Evolutionary conservation across 208 protist genomes (phyloP).

Genomic region (Acanthamoeba lenticulata): DNA sequence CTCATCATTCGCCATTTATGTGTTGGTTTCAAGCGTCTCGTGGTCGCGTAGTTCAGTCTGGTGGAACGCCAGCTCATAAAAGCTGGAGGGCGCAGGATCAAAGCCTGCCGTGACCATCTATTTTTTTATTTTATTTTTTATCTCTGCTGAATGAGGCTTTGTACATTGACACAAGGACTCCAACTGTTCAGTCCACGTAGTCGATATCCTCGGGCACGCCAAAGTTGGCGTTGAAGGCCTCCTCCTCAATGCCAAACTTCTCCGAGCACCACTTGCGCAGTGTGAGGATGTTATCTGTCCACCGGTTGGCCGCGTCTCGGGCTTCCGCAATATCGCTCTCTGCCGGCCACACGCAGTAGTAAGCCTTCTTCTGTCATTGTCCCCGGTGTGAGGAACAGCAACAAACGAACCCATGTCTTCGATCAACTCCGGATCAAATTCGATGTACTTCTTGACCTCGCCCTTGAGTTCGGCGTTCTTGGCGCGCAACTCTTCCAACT

Average conservation of each 20-base stretch:
- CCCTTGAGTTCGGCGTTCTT: neutral
- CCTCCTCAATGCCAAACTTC: slow-evolving; percentile 70
- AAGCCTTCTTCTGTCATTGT: neutral
- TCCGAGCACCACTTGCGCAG: slow-evolving; percentile 72
- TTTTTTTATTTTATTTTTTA: too few relatives aligned
- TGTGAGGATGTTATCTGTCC: slow-evolving; percentile 79
- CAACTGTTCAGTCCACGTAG: slow-evolving; percentile 75
- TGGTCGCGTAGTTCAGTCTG: too few relatives aligned
- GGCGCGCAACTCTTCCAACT: neutral
- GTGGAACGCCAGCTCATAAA: too few relatives aligned
- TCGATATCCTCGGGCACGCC: slow-evolving; percentile 74
- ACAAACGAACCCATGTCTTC: neutral
- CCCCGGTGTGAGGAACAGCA: neutral
- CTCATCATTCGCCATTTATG: too few relatives aligned
- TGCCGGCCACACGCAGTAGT: neutral
- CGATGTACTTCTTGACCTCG: neutral
- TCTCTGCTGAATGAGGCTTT: too few relatives aligned
- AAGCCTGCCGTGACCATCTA: too few relatives aligned
- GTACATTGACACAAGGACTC: too few relatives aligned
- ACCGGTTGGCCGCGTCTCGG: slow-evolving; percentile 73
- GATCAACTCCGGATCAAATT: slow-evolving; percentile 29
- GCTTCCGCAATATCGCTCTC: slow-evolving; percentile 66
- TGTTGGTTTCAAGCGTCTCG: too few relatives aligned
- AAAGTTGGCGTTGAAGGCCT: slow-evolving; percentile 75
- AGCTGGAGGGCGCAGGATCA: too few relatives aligned